Conservation (phyloP, 1,284 basidiomycete genomes). For the Puccinia horiana region DNA sequence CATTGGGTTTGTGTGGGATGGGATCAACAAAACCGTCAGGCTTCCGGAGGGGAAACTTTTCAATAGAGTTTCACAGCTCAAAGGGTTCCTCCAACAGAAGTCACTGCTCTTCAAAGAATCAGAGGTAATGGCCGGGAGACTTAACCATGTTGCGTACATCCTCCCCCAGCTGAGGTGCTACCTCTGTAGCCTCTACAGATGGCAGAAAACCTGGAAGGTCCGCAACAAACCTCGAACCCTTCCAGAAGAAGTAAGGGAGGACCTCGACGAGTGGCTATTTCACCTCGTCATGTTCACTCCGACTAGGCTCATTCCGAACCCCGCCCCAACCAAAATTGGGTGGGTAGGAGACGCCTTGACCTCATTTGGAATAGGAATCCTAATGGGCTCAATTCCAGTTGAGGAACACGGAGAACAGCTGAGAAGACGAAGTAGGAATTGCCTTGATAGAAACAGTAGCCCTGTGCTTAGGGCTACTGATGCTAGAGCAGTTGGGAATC, state of each 20-base stretch:
- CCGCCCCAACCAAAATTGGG: not conserved
- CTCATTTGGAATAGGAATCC: not conserved
- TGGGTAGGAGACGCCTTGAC: not conserved
- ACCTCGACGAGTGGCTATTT: not conserved
- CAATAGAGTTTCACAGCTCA: not conserved
- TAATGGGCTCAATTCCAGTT: conserved; percentile 5
- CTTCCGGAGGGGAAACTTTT: not conserved
- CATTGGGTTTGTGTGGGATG: too few relatives aligned
- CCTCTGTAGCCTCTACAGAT: not conserved
- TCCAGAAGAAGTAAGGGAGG: not conserved
- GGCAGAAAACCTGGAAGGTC: not conserved
- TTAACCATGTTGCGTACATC: too few relatives aligned
- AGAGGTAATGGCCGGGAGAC: not conserved
- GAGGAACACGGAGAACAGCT: not conserved
- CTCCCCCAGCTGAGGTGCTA: too few relatives aligned
- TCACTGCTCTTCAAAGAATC: not conserved
- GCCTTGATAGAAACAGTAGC: not conserved
- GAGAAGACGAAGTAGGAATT: too few relatives aligned
- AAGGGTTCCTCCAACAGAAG: not conserved
- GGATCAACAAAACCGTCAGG: not conserved
- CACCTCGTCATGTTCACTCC: not conserved
- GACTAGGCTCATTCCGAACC: not conserved
- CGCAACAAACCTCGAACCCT: not conserved
- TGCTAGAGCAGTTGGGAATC: not conserved
- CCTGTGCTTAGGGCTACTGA: not conserved